Evolutionary conservation across 192 early-diverging fungal genomes (phyloP), one percentile per base, ranked within the genome.

Genomic region (Coemansia sp.): DNA sequence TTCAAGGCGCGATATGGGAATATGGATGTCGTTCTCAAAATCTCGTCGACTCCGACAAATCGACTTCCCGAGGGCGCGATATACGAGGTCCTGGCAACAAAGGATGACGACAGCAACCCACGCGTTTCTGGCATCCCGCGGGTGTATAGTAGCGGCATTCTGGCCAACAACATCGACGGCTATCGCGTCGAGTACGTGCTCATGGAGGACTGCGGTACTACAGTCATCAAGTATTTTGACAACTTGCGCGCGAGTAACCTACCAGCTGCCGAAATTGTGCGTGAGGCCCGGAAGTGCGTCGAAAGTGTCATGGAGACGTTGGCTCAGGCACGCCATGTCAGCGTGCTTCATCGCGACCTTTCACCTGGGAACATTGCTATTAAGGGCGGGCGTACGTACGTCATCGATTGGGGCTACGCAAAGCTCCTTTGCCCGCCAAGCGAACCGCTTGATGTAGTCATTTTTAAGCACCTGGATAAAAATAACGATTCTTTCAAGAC

Each of bases 371-470:
- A 76, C 47, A 71, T 76, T 10, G 11, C 74, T 0, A 31, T 71
- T 3, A 22, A 36, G n/a, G 11, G 64, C 18, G 41, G 49, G 3
- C 39, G 52, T 9, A 60, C 57, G 1, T 36, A 34, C 1, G 40
- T 76, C 0, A 71, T 76, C 10, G 69, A 71, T 41, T 76, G 74
- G 65, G 74, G 69, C 1, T 71, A 61, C 41, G 70, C 64, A 5
- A 64, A 63, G n/a, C 2, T 46, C 53, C 22, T 31, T n/a, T 31
- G 29, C 11, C 22, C 53, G 53, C 53, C 53, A 13, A 31, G 31
- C 4, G 53, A 57, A 27, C 53, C 27, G n/a, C 2, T n/a, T n/a
- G n/a, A n/a, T n/a, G n/a, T n/a, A n/a, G n/a, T n/a, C n/a, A n/a
- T n/a, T n/a, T n/a, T n/a, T n/a, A n/a, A n/a, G n/a, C n/a, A n/a